Evolutionary conservation across 1,139 yeast genomes (phyloP).

Genomic region (Ogataea hybrid): DNA sequence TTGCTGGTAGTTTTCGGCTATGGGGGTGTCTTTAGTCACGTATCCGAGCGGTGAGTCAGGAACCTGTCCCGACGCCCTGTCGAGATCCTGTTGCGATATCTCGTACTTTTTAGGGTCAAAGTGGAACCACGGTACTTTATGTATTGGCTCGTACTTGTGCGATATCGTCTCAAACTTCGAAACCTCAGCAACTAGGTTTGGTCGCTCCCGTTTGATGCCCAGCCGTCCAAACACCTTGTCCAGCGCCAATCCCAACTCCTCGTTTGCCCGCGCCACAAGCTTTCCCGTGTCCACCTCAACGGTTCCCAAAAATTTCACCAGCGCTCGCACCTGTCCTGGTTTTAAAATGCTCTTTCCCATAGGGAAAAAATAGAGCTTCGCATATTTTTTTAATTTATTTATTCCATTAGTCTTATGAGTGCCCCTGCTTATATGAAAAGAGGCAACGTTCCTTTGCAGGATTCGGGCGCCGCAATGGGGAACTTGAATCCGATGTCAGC

Average conservation of each 20-base stretch:
- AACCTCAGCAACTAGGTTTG: background rate
- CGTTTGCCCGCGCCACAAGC: background rate
- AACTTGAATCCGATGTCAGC: background rate
- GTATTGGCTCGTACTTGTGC: constrained; percentile 10
- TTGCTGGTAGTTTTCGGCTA: constrained; percentile 12
- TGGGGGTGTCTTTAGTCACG: constrained; percentile 14
- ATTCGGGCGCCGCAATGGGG: background rate
- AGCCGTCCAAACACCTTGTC: constrained; percentile 4
- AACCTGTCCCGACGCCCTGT: constrained; percentile 13
- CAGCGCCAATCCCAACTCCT: background rate
- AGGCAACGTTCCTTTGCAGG: constrained; percentile 1
- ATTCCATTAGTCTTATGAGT: constrained; percentile 1
- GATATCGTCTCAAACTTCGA: background rate
- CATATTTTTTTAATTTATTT: background rate
- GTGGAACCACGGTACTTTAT: constrained; percentile 13
- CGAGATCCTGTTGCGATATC: constrained; percentile 14
- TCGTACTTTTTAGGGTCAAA: constrained; percentile 17
- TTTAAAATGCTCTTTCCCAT: background rate
- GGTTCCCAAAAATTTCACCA: background rate
- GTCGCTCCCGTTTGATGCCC: background rate
- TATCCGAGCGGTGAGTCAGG: constrained; percentile 17
- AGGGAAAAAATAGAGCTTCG: background rate
- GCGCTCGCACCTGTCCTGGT: background rate
- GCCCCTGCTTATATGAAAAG: constrained; percentile 7
- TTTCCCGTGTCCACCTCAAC: background rate